A percentile compares a stretch with the other conserved stretches of the same genome.
phyloP scores from a whole-genome alignment of 2,329 filamentous ascomycete species.

The Tolypocladium nubicola region DNA sequence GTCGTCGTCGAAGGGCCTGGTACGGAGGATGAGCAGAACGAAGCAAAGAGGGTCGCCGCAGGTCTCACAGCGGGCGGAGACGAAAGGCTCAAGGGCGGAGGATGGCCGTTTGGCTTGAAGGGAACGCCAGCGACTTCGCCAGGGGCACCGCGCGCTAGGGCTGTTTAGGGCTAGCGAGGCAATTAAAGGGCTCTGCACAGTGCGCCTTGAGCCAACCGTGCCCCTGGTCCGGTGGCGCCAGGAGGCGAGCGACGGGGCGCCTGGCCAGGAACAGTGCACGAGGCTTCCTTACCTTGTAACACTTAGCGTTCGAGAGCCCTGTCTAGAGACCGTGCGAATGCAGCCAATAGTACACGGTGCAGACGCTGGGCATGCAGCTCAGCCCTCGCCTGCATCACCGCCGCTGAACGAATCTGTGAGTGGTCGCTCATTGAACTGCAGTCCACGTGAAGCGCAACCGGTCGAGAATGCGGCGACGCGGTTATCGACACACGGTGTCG shows the following conservation, averaged over 20 bases:
- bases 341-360: neutral
- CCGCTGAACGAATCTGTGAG: no score
- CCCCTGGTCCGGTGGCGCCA: neutral
- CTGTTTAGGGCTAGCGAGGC: slow-evolving; percentile 1
- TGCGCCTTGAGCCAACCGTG: slow-evolving; percentile 1
- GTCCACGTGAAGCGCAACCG: neutral
- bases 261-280: neutral
- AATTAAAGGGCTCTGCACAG: slow-evolving; percentile 3
- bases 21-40: slow-evolving; percentile 3
- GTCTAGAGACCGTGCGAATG: neutral
- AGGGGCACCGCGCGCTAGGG: slow-evolving; percentile 4
- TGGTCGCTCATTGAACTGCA: neutral
- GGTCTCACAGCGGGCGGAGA: slow-evolving; percentile 8
- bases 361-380: neutral
- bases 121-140: neutral
- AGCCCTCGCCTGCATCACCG: neutral
- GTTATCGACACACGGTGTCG: neutral
- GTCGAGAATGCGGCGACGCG: neutral
- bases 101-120: neutral
- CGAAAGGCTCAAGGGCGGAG: neutral
- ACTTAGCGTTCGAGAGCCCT: neutral
- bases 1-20: neutral
- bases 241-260: neutral
- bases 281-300: neutral
- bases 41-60: slow-evolving; percentile 7